Percentiles rank a stretch among this genome's conserved stretches.
Evolutionary conservation across 179 eudicot species (phyloP).

Genomic region (Silene noctiflora): DNA sequence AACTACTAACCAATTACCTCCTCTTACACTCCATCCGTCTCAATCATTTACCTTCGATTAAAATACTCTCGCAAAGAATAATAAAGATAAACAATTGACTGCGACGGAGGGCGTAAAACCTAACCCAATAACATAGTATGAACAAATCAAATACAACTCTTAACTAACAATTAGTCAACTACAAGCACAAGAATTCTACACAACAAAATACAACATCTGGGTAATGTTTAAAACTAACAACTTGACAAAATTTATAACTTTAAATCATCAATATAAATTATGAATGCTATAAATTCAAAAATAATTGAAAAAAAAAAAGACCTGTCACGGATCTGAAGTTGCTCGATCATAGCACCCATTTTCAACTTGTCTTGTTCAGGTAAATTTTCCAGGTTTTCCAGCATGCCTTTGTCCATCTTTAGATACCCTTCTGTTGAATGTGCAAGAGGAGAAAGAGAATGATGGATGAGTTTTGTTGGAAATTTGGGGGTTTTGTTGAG

Average conservation of each 20-base stretch:
- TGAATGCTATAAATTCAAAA: not conserved
- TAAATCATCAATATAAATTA: not conserved
- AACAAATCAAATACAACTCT: not conserved
- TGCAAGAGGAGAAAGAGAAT: not conserved
- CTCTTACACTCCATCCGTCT: not conserved
- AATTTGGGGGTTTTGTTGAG: not conserved
- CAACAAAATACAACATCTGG: conserved; percentile 4
- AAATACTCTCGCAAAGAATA: too few species aligned
- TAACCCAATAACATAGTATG: not conserved
- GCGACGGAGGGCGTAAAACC: not conserved
- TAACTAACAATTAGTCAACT: not conserved
- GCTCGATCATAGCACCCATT: conserved; percentile 82
- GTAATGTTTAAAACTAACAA: not conserved
- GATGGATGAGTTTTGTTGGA: not conserved
- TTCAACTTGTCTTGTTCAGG: conserved; percentile 68
- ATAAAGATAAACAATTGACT: not conserved
- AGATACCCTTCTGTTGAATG: not conserved
- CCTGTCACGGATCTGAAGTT: conserved; percentile 92
- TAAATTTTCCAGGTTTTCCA: conserved; percentile 65
- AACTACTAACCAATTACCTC: not conserved
- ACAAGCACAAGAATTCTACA: not conserved
- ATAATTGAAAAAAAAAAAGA: conserved; percentile 5
- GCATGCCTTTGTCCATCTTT: conserved; percentile 73
- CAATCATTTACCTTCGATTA: too few species aligned
- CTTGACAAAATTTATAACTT: not conserved